Evolutionary conservation across 139 green algal genomes (phyloP).

Genomic region (Coelastrella sp.): DNA sequence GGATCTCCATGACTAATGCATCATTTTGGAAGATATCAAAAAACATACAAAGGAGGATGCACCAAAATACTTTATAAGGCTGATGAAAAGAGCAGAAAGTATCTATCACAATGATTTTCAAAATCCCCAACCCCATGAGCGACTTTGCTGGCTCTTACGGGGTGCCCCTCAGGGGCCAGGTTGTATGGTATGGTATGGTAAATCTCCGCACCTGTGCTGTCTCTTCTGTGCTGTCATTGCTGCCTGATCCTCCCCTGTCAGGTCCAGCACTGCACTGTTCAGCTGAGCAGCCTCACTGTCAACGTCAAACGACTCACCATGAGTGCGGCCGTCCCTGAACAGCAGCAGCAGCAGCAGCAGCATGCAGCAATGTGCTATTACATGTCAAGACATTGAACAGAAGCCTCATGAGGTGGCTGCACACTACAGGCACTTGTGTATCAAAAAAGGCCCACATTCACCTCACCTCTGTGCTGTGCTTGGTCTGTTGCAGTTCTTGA

Average conservation of each 20-base stretch:
- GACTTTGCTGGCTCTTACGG: too few species aligned
- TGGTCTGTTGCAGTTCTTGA: too few species aligned
- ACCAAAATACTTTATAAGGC: too few species aligned
- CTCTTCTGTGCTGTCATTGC: slow-evolving; percentile 63
- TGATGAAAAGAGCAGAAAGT: background rate
- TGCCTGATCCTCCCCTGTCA: slow-evolving; percentile 80
- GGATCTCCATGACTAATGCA: background rate
- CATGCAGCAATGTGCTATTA: background rate
- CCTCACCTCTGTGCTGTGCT: background rate
- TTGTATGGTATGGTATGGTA: too few species aligned
- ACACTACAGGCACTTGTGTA: too few species aligned
- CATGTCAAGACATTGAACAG: background rate
- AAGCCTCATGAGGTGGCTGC: too few species aligned
- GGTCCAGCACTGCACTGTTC: slow-evolving; percentile 78
- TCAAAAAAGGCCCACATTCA: background rate
- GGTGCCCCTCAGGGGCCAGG: too few species aligned
- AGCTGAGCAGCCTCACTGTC: slow-evolving; percentile 61
- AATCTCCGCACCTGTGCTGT: slow-evolving; percentile 48
- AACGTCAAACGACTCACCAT: slow-evolving; percentile 56
- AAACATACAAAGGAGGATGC: too few species aligned
- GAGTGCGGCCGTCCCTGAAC: slow-evolving; percentile 45
- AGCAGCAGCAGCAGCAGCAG: slow-evolving; percentile 1
- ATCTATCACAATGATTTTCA: too few species aligned
- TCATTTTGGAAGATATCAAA: background rate
- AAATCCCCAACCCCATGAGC: too few species aligned